Evolutionary conservation across 2,329 filamentous ascomycete species (phyloP).

Genomic region (Alternaria longipes): DNA sequence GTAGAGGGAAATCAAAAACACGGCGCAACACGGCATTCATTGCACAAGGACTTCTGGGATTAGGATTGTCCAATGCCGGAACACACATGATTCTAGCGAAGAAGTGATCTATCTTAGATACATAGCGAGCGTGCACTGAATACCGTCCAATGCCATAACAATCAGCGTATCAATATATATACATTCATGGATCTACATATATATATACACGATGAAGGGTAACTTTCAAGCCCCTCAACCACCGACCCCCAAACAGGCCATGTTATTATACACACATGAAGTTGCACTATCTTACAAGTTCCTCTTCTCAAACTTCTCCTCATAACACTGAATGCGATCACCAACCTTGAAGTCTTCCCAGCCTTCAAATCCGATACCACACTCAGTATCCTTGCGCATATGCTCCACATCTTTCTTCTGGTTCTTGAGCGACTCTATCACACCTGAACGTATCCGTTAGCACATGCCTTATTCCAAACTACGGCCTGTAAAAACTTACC

Average conservation of each 20-base stretch:
- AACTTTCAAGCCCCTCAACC: neutral
- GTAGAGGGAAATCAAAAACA: neutral
- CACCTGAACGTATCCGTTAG: slow-evolving; percentile 63
- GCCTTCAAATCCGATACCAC: slow-evolving; percentile 82
- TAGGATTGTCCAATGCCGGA: neutral
- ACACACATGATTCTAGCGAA: neutral
- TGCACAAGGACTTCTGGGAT: neutral
- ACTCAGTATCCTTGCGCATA: slow-evolving; percentile 93
- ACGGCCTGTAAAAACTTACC: slow-evolving; percentile 66
- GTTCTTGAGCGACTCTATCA: slow-evolving; percentile 83
- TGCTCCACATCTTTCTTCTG: slow-evolving; percentile 90
- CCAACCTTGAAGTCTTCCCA: slow-evolving; percentile 83
- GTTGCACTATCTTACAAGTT: slow-evolving; percentile 49
- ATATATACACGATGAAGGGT: neutral
- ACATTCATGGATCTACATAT: neutral
- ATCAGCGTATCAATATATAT: neutral
- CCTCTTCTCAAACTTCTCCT: slow-evolving; percentile 79
- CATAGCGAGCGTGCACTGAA: neutral
- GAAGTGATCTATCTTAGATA: neutral
- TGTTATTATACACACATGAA: neutral
- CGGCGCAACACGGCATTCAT: neutral
- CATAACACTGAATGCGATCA: slow-evolving; percentile 88
- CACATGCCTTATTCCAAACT: neutral
- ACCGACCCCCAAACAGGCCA: neutral
- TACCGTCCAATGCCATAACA: neutral